phyloP scores from a whole-genome alignment of 228 moss, liverwort and hornwort species.

The Sphagnum fallax region DNA sequence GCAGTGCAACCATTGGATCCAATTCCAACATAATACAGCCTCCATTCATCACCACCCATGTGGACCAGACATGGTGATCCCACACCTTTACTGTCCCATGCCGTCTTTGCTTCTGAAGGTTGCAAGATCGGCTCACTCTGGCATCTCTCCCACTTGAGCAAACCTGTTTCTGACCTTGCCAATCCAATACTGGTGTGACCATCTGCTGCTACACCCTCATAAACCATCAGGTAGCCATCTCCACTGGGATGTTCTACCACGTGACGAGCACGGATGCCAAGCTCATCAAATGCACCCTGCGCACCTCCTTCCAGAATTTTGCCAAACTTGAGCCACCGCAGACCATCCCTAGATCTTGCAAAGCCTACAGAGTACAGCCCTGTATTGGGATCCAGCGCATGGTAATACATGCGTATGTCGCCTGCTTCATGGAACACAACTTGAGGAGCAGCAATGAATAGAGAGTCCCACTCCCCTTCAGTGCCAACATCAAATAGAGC shows the following conservation, averaged over 20 bases:
- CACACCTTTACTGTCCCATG: constrained; percentile 43
- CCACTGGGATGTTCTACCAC: constrained; percentile 37
- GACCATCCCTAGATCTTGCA: constrained; percentile 45
- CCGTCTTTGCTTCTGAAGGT: constrained; percentile 21
- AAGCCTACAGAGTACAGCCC: constrained; percentile 35
- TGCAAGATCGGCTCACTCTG: constrained; percentile 29
- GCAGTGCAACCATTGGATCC: constrained; percentile 20
- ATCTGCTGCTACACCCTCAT: constrained; percentile 32
- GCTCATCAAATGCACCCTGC: constrained; percentile 37
- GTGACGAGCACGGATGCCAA: constrained; percentile 33
- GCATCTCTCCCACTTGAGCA: constrained; percentile 48
- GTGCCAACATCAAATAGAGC: constrained; percentile 46
- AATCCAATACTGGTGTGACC: constrained; percentile 42
- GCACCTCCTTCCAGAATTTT: constrained; percentile 42
- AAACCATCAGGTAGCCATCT: constrained; percentile 44
- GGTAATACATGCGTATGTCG: constrained; percentile 56
- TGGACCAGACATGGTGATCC: constrained; percentile 49
- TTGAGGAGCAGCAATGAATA: constrained; percentile 42
- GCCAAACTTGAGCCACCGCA: constrained; percentile 54
- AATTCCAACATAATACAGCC: constrained; percentile 47
- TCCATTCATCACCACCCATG: constrained; percentile 50
- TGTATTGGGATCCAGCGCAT: constrained; percentile 28
- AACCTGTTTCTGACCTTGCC: constrained; percentile 32
- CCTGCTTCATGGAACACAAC: constrained; percentile 47
- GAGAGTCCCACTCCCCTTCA: constrained; percentile 48